These are phyloP conservation scores for Clavispora asparagi DNA, from an alignment of 805 yeast genomes.

Conservation along the genomic window DNA sequence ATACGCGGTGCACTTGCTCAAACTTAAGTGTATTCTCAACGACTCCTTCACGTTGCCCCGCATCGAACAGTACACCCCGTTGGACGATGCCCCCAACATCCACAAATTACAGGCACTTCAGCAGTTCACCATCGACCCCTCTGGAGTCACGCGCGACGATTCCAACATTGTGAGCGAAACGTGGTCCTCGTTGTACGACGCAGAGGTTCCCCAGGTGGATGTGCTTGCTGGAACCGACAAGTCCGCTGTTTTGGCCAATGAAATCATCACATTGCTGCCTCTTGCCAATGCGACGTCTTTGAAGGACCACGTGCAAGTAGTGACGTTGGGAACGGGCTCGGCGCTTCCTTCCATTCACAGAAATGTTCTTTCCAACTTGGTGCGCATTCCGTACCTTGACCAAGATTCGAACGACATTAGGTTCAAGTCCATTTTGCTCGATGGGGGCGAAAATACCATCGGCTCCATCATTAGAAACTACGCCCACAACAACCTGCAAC, in stretches of 20 bases:
- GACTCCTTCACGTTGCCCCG: conserved; percentile 40
- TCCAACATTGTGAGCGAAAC: conserved; percentile 9
- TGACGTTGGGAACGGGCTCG: conserved; percentile 89
- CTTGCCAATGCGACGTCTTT: conserved; percentile 14
- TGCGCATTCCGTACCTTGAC: conserved; percentile 58
- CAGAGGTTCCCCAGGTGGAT: conserved; percentile 18
- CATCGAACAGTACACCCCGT: conserved; percentile 17
- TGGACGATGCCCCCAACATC: conserved; percentile 1
- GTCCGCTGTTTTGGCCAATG: conserved; percentile 13
- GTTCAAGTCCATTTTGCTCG: conserved; percentile 56
- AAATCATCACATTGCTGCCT: conserved; percentile 17
- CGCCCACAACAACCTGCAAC: conserved; percentile 39
- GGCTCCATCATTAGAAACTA: conserved; percentile 66
- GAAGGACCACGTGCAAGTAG: conserved; percentile 55
- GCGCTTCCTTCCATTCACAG: conserved; percentile 82
- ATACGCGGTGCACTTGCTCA: conserved; percentile 48
- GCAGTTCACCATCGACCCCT: conserved; percentile 19
- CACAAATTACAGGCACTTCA: conserved; percentile 30
- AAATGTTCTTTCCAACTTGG: conserved; percentile 76
- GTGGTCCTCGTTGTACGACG: conserved; percentile 31
- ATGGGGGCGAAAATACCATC: conserved; percentile 93
- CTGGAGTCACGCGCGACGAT: conserved; percentile 19
- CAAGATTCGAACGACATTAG: conserved; percentile 13
- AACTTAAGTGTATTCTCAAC: conserved; percentile 50
- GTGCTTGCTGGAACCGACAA: conserved; percentile 9